Evolutionary conservation across 1,284 basidiomycete genomes (phyloP), one percentile per base, ranked within the genome.

Genomic region (Peniophora sp.): DNA sequence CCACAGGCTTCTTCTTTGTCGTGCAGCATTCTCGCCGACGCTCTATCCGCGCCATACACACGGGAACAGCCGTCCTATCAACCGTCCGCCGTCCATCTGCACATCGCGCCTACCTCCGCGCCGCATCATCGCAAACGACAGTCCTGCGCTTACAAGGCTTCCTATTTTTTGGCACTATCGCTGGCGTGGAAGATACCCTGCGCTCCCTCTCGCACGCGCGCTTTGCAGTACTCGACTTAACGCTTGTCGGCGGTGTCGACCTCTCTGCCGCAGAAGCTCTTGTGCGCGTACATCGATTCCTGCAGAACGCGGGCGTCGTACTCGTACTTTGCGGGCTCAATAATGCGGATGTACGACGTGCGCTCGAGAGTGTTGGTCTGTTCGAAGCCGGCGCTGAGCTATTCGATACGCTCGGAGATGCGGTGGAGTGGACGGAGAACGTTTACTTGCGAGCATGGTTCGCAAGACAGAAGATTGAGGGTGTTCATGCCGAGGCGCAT

Each of bases 111-210:
- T 98, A 97, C 67, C 81, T 99, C 39, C 85, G 88, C 22, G 85
- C 92, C 55, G 92, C 96, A 19, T 92, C 95, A 3, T 87, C 83
- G 55, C 94, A 98, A 69, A 97, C 94, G 0, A 86, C 88, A 32
- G 84, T 98, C 50, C 74, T 97, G 60, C 85, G 90, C 56, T 69
- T 98, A 6, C 95, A 98, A 75, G 92, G 90, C 0, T 94, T 92
- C 70, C 73, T 99, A 35, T 99, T 98, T 78, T 99, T 99, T 65
- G 96, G 97, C 3, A 97, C 94, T 0, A 96, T 97, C 60, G 78
- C 86, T 0, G 74, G 85, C 43, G 92, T 97, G 52, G 94, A 97
- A 66, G 85, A 87, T 57, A 74, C 86, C 1, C 86, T 93, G 44
- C 79, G 87, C 6, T 69, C 76, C 16, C 74, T 93, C 19, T 78